Conservation (phyloP, 1,284 basidiomycete species). For the Cryptococcus maquisensis region DNA sequence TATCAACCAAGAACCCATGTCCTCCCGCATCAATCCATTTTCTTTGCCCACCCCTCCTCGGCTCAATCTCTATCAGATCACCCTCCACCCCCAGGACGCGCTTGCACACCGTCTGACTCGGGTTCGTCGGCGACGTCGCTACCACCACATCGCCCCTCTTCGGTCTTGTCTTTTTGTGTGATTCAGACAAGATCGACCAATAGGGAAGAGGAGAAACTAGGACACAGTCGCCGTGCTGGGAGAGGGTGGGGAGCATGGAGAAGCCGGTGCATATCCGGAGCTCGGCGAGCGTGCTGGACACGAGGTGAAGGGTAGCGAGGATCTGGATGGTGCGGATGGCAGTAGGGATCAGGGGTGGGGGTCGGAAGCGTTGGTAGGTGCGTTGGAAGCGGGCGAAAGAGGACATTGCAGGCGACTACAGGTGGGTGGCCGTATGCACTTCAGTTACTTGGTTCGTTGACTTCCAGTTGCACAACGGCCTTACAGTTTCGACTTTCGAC, state of each 20-base stretch:
- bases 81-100: conserved; percentile 85
- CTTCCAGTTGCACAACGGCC: no score
- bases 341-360: conserved; percentile 20
- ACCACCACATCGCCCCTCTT: conserved; percentile 77
- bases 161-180: conserved; percentile 38
- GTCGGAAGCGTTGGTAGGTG: conserved; percentile 5
- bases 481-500: no score
- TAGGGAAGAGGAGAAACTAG: conserved; percentile 55
- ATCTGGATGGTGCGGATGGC: conserved; percentile 26
- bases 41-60: conserved; percentile 44
- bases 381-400: conserved; percentile 1
- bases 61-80: conserved; percentile 80
- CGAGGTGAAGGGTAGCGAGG: conserved; percentile 34
- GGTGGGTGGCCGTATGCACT: not conserved
- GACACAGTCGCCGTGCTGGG: conserved; percentile 46
- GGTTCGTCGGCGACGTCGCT: conserved; percentile 68
- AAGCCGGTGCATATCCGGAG: conserved; percentile 55
- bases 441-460: no score
- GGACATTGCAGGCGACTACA: not conserved
- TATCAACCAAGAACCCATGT: conserved; percentile 14
- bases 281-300: conserved; percentile 35
- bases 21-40: conserved; percentile 27
- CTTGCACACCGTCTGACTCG: conserved; percentile 74
- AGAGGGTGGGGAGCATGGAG: conserved; percentile 85
- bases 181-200: conserved; percentile 24